Base-by-base conservation (phyloP, 176 grass and related monocot species). In the Thalia dealbata region DNA sequence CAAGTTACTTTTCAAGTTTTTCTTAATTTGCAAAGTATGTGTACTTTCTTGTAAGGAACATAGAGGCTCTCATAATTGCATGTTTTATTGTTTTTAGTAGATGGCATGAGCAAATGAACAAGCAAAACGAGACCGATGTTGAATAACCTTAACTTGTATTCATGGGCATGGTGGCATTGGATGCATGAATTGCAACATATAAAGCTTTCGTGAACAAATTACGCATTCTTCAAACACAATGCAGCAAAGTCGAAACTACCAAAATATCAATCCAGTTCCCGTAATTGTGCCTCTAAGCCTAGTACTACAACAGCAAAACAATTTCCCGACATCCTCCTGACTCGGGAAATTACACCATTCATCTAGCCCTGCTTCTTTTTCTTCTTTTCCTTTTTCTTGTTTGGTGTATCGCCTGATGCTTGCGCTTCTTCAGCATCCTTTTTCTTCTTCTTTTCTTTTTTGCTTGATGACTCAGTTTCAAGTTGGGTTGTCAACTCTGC, bases 361-460 rank as follows among this genome's bases (percentile, higher is more conserved):
- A n/a, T n/a, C n/a, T 28, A 10, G 21, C 52, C 29, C 43, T 69
- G 67, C 58, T 38, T 52, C 61, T 79, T 79, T 52, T 79, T 71
- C 52, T 62, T 48, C 67, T 62, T 71, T 11, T 62, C 54, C 35
- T 71, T 71, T 50, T 79, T 26, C n/a, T 70, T 79, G 21, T 3
- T 71, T 44, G 25, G 48, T 27, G 24, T 10, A 30, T 54, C 70
- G n/a, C 29, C 14, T 50, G 43, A 50, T 44, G 78, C 32, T 6
- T 79, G 6, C 32, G 3, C 81, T 75, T 78, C 83, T 3, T 93
- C 81, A 0, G 63, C 68, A 0, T 88, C 71, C 58, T 75, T 96
- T 65, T 91, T 91, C 64, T 95, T 93, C 71, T 96, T 88, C 25
- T 88, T 85, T 44, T 91, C 76, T 56, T 86, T 82, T 74, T 71